phyloP scores from a whole-genome alignment of 768 basidiomycete genomes.

The Leccinum subgranulosum region DNA sequence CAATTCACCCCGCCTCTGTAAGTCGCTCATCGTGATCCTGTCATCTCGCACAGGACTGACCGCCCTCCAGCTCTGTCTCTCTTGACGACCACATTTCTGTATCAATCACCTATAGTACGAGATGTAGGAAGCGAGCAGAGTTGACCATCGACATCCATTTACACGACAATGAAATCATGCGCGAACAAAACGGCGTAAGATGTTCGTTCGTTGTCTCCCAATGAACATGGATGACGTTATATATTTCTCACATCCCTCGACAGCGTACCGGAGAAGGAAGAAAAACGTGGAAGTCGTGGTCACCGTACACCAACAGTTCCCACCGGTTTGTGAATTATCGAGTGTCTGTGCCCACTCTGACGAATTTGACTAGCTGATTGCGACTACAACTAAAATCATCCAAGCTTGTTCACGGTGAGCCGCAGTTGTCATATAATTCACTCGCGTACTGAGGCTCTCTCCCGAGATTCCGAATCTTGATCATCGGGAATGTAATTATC shows the following conservation, averaged over 20 bases:
- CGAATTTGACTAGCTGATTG: constrained; percentile 1
- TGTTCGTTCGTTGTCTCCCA: constrained; percentile 2
- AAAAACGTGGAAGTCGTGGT: constrained; percentile 10
- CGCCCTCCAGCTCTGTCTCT: neutral
- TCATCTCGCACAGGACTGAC: neutral
- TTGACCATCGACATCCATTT: neutral
- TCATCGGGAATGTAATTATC: constrained; percentile 4
- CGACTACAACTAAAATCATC: constrained; percentile 6
- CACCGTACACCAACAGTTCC: neutral
- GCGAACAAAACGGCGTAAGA: neutral
- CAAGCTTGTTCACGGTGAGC: constrained; percentile 10
- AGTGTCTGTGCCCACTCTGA: neutral
- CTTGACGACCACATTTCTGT: too few relatives aligned
- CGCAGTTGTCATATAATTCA: neutral
- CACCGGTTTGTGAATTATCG: neutral
- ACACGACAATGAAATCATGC: neutral
- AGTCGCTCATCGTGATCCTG: neutral
- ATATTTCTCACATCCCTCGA: neutral
- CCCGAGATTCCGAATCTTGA: constrained; percentile 12
- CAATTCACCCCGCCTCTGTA: constrained; percentile 9
- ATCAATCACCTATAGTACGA: neutral
- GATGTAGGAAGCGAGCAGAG: neutral
- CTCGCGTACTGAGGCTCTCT: neutral
- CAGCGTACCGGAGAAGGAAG: constrained; percentile 9
- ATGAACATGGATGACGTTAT: neutral